Evolutionary conservation across 441 rosid species (phyloP).

Genomic region (Flueggea neowawraea): DNA sequence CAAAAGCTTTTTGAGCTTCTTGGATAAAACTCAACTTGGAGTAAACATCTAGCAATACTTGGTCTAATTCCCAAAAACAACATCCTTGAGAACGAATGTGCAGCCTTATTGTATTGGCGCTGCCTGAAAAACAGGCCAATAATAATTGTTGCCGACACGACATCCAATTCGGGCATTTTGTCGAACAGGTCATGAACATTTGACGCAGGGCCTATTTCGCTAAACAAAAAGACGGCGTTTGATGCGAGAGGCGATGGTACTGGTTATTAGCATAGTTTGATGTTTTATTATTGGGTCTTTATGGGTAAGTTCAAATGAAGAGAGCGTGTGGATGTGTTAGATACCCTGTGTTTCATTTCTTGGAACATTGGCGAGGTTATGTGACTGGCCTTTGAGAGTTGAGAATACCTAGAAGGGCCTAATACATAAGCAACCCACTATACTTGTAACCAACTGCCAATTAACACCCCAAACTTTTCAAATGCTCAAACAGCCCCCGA

Average conservation of each 20-base stretch:
- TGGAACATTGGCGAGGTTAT: no score
- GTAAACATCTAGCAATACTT: conserved; percentile 52
- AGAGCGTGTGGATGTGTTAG: no score
- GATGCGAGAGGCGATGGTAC: conserved; percentile 6
- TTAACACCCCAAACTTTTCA: no score
- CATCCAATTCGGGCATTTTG: conserved; percentile 42
- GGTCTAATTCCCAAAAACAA: conserved; percentile 48
- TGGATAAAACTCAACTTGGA: conserved; percentile 46
- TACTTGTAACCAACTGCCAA: no score
- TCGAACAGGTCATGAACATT: conserved; percentile 43
- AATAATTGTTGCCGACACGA: conserved; percentile 43
- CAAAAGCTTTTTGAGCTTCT: conserved; percentile 57
- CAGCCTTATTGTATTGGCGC: conserved; percentile 42
- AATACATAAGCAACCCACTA: no score
- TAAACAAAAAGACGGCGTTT: neutral
- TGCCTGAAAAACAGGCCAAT: conserved; percentile 47
- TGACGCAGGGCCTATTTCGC: neutral
- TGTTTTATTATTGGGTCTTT: neutral
- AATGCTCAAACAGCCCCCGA: no score
- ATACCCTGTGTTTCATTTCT: no score
- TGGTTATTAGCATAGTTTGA: neutral
- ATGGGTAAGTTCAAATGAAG: no score
- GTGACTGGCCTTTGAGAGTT: no score
- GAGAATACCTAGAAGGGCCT: no score
- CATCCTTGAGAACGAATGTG: conserved; percentile 47